phyloP scores from a whole-genome alignment of 495 filamentous ascomycete species.

The Tuber calosporum region DNA sequence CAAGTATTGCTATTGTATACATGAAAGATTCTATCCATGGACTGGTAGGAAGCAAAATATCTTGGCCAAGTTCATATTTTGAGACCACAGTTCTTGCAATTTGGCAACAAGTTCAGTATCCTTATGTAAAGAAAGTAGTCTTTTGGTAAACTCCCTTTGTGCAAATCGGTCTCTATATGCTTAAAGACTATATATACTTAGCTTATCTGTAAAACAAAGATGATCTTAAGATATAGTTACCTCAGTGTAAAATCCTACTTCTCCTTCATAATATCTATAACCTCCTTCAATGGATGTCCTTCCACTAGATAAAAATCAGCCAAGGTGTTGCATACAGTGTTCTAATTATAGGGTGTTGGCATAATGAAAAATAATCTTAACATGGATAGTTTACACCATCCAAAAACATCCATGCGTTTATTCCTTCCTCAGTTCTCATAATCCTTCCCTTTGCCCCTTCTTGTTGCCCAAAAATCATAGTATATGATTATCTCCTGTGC shows the following conservation, averaged over 20 bases:
- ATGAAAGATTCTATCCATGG: background rate
- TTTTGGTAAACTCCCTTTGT: background rate
- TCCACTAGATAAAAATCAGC: background rate
- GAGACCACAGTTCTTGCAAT: background rate
- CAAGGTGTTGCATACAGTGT: background rate
- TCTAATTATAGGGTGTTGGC: no score
- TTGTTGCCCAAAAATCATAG: slow-evolving; percentile 8
- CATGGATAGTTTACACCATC: no score
- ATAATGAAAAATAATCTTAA: no score
- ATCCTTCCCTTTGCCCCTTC: slow-evolving; percentile 5
- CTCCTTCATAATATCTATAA: background rate
- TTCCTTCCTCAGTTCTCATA: background rate
- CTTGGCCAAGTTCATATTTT: background rate
- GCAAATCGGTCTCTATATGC: background rate
- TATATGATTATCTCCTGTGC: slow-evolving; percentile 8
- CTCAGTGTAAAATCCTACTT: background rate
- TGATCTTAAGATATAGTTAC: background rate
- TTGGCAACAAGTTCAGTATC: background rate
- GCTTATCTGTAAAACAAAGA: background rate
- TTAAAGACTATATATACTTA: background rate
- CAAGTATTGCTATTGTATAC: background rate
- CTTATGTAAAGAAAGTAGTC: background rate
- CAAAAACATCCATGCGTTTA: slow-evolving; percentile 1
- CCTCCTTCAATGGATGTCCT: background rate
- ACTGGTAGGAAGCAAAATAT: background rate